Conservation (phyloP, 495 filamentous ascomycete species). For the Articulospora tetracladia region DNA sequence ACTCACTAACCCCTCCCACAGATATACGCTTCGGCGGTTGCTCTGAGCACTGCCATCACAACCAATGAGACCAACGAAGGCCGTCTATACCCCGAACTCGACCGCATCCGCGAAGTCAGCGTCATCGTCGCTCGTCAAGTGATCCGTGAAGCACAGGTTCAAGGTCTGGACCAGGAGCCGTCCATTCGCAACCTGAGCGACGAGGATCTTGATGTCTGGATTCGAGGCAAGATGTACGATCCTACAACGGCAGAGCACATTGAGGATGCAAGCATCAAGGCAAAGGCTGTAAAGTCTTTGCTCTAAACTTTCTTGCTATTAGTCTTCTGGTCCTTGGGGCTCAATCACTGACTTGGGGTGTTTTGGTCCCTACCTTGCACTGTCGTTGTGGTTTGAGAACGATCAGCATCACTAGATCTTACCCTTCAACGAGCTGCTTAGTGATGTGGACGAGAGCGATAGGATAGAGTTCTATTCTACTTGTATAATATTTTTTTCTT, state of each 20-base stretch:
- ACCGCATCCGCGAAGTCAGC: slow-evolving; percentile 70
- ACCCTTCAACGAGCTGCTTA: too few relatives aligned
- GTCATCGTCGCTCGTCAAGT: slow-evolving; percentile 68
- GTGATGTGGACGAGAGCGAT: too few relatives aligned
- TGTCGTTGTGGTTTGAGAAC: too few relatives aligned
- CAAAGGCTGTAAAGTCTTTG: neutral
- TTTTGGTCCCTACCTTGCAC: too few relatives aligned
- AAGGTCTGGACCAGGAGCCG: slow-evolving; percentile 66
- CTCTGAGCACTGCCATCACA: slow-evolving; percentile 60
- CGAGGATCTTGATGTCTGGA: slow-evolving; percentile 62
- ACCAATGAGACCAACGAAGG: slow-evolving; percentile 56
- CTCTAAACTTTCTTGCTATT: neutral
- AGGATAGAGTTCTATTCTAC: too few relatives aligned
- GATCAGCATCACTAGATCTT: too few relatives aligned
- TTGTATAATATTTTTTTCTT: too few relatives aligned
- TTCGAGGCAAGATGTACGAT: slow-evolving; percentile 71
- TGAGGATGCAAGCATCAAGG: neutral
- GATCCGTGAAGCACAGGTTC: slow-evolving; percentile 67
- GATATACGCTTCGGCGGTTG: slow-evolving; percentile 67
- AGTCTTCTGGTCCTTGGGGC: neutral
- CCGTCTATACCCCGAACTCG: slow-evolving; percentile 71
- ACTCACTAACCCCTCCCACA: slow-evolving; percentile 2
- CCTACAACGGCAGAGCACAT: slow-evolving; percentile 30
- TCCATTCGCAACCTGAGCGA: slow-evolving; percentile 57
- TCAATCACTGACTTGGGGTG: too few relatives aligned